A percentile compares a stretch with the other conserved stretches of the same genome.
phyloP scores from a whole-genome alignment of 805 yeast genomes.

The Pichia eremophila region DNA sequence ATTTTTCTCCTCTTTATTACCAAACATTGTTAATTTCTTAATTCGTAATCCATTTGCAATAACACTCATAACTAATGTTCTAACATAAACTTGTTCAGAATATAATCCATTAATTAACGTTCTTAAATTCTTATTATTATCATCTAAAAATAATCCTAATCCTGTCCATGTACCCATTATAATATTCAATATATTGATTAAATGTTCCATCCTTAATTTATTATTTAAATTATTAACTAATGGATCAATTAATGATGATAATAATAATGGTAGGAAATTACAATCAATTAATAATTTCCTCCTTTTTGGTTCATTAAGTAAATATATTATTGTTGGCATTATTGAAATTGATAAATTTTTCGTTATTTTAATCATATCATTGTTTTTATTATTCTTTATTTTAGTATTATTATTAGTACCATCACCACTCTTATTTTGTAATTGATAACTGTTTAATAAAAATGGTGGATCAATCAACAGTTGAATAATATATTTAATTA shows the following conservation, averaged over 20 bases:
- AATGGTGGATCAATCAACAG: conserved; percentile 11
- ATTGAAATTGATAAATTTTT: conserved; percentile 4
- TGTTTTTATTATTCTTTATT: background rate
- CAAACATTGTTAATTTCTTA: conserved; percentile 45
- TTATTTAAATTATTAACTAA: conserved; percentile 32
- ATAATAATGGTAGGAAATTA: conserved; percentile 49
- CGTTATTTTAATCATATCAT: background rate
- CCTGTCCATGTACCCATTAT: conserved; percentile 74
- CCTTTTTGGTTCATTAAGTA: conserved; percentile 49
- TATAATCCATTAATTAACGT: conserved; percentile 51
- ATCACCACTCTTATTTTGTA: background rate
- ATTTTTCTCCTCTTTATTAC: conserved; percentile 7
- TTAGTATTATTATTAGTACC: background rate
- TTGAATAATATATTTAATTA: conserved; percentile 4
- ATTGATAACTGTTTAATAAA: background rate
- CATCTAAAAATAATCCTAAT: conserved; percentile 48
- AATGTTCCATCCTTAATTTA: conserved; percentile 45
- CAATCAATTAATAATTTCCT: conserved; percentile 49
- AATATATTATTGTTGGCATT: conserved; percentile 29
- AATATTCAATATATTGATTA: conserved; percentile 49
- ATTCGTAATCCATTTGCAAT: conserved; percentile 35
- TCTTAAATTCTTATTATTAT: conserved; percentile 45
- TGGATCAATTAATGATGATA: conserved; percentile 61
- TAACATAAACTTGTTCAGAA: conserved; percentile 6
- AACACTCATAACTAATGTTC: conserved; percentile 7